Evolutionary conservation across 2,329 filamentous ascomycete species (phyloP).

Genomic region (Xenoacremonium recifei): DNA sequence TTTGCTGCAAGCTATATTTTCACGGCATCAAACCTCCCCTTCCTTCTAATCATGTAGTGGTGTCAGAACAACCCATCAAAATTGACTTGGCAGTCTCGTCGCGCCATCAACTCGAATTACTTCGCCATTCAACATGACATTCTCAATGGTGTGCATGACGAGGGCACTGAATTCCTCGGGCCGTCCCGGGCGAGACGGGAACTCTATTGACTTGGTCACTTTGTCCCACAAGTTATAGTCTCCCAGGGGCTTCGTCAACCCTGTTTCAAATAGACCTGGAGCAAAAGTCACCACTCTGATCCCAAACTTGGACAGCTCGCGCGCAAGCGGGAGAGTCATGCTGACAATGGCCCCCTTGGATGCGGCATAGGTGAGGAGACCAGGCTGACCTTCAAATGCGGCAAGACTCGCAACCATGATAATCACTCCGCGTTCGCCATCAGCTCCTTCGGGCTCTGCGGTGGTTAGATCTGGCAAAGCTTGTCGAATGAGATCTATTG

Average conservation of each 20-base stretch:
- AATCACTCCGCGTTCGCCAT: no score
- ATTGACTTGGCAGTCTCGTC: background rate
- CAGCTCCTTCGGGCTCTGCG: no score
- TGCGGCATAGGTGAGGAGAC: background rate
- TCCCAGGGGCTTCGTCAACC: background rate
- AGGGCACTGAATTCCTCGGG: background rate
- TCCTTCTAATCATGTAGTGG: no score
- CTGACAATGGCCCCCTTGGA: background rate
- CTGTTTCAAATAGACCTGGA: background rate
- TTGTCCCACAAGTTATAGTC: background rate
- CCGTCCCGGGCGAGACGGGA: background rate
- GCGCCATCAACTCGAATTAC: background rate
- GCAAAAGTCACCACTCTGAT: background rate
- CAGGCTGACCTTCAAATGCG: background rate
- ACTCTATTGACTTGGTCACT: background rate
- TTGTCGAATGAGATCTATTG: no score
- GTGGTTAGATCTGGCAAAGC: no score
- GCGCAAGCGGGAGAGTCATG: background rate
- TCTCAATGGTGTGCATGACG: background rate
- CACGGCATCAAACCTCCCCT: no score
- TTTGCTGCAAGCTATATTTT: no score
- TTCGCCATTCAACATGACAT: background rate
- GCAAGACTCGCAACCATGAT: no score
- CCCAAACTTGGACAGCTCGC: background rate
- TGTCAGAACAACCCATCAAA: no score